Conservation (phyloP, 495 filamentous ascomycete genomes). For the Penicillium waksmanii region DNA sequence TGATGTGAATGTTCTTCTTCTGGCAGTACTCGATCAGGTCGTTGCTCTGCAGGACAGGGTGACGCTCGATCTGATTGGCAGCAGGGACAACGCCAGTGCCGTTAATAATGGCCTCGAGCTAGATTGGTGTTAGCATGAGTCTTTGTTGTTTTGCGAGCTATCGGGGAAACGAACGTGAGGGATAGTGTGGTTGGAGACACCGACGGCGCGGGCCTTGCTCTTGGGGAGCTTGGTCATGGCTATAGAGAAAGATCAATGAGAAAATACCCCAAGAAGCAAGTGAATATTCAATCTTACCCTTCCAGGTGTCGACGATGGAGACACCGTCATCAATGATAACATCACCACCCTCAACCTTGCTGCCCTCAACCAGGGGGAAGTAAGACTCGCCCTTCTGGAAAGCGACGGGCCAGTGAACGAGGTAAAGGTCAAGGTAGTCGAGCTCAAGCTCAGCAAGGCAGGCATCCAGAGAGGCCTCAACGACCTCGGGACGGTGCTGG, state of each 20-base stretch:
- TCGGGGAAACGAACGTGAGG: conserved; percentile 39
- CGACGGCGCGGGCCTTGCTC: conserved; percentile 52
- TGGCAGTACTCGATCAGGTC: conserved; percentile 48
- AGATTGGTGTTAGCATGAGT: conserved; percentile 7
- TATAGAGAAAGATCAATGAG: conserved; percentile 15
- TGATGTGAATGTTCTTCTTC: conserved; percentile 53
- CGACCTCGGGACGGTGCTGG: conserved; percentile 51
- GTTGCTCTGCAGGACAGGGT: conserved; percentile 51
- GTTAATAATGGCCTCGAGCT: conserved; percentile 56
- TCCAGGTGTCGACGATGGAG: conserved; percentile 58
- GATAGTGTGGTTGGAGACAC: conserved; percentile 55
- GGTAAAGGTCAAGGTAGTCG: conserved; percentile 57
- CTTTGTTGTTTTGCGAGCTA: neutral
- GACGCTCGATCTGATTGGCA: conserved; percentile 56
- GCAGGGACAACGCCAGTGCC: conserved; percentile 51
- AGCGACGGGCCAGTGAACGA: conserved; percentile 56
- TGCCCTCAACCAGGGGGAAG: conserved; percentile 48
- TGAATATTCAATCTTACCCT: conserved; percentile 27
- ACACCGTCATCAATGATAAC: conserved; percentile 48
- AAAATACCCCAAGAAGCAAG: neutral
- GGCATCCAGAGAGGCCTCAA: conserved; percentile 49
- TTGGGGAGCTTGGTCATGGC: conserved; percentile 57
- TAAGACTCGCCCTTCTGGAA: conserved; percentile 47
- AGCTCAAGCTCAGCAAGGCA: conserved; percentile 52
- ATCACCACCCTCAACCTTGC: conserved; percentile 43